These are phyloP conservation scores for Haematococcus lacustris DNA, from an alignment of 139 green algal genomes.

Conservation along the genomic window DNA sequence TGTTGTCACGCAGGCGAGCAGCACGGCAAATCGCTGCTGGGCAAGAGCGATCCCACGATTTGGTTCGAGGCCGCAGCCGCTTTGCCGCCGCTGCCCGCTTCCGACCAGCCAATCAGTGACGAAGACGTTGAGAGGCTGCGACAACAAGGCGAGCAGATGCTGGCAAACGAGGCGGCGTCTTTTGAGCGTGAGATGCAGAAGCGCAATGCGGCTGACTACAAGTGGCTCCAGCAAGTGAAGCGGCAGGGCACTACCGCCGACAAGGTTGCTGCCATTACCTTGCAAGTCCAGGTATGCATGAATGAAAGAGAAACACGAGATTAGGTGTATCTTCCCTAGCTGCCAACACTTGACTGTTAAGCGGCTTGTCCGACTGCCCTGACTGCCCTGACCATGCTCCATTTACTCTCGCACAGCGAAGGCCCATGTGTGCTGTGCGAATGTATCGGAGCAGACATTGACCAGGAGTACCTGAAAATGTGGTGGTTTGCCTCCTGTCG, in stretches of 20 bases:
- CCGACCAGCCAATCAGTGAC: neutral
- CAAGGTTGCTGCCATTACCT: constrained; percentile 77
- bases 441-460: no score
- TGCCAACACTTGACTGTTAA: no score
- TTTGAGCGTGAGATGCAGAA: constrained; percentile 52
- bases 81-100: constrained; percentile 21
- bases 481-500: no score
- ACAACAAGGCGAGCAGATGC: constrained; percentile 23
- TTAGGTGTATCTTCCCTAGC: no score
- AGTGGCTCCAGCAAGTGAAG: constrained; percentile 73
- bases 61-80: constrained; percentile 54
- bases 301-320: no score
- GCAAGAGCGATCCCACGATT: constrained; percentile 42
- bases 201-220: constrained; percentile 44
- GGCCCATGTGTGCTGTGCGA: no score
- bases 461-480: no score
- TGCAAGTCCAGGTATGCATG: constrained; percentile 64
- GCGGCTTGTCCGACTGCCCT: no score
- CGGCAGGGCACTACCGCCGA: constrained; percentile 62
- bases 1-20: constrained; percentile 24
- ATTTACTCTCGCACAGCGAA: no score
- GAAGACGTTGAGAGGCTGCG: neutral
- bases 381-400: no score
- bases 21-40: constrained; percentile 44
- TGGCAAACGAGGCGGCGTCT: constrained; percentile 43